These are phyloP conservation scores for Pochonia chlamydosporia DNA, from an alignment of 2,329 filamentous ascomycete species.

Conservation along the genomic window DNA sequence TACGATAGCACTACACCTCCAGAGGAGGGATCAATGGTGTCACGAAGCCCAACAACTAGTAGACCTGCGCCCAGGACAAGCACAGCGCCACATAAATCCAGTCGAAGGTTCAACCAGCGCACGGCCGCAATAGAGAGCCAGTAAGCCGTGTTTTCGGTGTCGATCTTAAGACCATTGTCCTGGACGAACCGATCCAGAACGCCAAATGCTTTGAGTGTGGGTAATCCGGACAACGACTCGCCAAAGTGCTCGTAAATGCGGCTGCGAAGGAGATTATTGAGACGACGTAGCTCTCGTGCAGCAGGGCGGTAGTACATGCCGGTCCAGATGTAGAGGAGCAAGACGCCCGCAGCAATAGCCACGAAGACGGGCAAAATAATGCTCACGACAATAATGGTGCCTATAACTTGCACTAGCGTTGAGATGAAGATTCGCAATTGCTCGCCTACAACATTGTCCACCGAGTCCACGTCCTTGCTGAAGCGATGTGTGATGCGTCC, in stretches of 20 bases:
- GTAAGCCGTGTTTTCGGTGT: slow-evolving; percentile 68
- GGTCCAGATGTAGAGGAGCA: slow-evolving; percentile 47
- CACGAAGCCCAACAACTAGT: slow-evolving; percentile 29
- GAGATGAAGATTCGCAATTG: slow-evolving; percentile 42
- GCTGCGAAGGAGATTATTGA: slow-evolving; percentile 81
- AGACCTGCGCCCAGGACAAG: slow-evolving; percentile 59
- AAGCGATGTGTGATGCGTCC: slow-evolving; percentile 92
- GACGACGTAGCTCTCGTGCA: slow-evolving; percentile 79
- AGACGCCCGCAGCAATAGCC: slow-evolving; percentile 73
- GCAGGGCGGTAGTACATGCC: slow-evolving; percentile 77
- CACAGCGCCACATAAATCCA: slow-evolving; percentile 55
- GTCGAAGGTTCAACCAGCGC: slow-evolving; percentile 58
- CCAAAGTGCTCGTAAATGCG: slow-evolving; percentile 90
- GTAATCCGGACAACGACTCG: slow-evolving; percentile 80
- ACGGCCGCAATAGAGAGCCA: slow-evolving; percentile 64
- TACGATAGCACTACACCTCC: slow-evolving; percentile 61
- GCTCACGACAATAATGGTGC: slow-evolving; percentile 66
- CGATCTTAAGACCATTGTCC: slow-evolving; percentile 75
- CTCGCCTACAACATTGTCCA: slow-evolving; percentile 71
- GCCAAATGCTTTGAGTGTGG: slow-evolving; percentile 84
- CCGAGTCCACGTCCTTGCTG: slow-evolving; percentile 85
- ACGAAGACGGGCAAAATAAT: slow-evolving; percentile 75
- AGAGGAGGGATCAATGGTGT: slow-evolving; percentile 27
- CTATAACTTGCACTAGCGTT: slow-evolving; percentile 71
- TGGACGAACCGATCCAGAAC: slow-evolving; percentile 80